phyloP scores from a whole-genome alignment of 768 basidiomycete genomes.

The Naganishia friedmannii region DNA sequence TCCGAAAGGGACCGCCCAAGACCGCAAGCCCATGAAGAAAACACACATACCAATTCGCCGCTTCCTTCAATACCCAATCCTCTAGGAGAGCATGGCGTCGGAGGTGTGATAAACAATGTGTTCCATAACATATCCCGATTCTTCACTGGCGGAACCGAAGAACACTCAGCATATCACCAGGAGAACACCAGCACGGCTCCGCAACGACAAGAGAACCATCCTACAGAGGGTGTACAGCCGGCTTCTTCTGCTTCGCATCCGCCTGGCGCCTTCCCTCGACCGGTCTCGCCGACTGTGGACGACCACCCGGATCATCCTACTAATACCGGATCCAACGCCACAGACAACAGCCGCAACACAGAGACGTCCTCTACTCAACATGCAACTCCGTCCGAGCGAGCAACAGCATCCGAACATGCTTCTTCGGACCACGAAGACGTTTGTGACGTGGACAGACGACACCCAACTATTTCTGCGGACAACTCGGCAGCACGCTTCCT shows the following conservation, averaged over 20 bases:
- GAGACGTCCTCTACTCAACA: neutral
- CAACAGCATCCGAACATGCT: neutral
- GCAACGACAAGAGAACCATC: neutral
- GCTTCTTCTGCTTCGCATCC: neutral
- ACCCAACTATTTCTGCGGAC: neutral
- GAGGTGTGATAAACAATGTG: neutral
- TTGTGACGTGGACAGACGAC: neutral
- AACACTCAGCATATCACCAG: neutral
- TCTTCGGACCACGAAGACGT: neutral
- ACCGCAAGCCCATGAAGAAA: neutral
- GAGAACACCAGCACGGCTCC: neutral
- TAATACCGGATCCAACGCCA: neutral
- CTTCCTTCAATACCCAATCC: neutral
- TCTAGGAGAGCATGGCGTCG: neutral
- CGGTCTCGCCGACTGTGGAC: slow-evolving; percentile 10
- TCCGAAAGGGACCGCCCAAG: slow-evolving; percentile 28
- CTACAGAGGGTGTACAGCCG: too few relatives aligned
- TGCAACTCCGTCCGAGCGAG: neutral
- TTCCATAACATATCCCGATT: slow-evolving; percentile 9
- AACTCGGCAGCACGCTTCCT: slow-evolving; percentile 11
- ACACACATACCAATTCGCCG: neutral
- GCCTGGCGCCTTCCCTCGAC: neutral
- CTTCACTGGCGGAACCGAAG: slow-evolving; percentile 6
- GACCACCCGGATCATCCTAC: slow-evolving; percentile 9
- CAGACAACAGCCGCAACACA: neutral